These are phyloP conservation scores for Casuarina cunninghamiana DNA, from an alignment of 306 rosid species.

Conservation along the genomic window DNA sequence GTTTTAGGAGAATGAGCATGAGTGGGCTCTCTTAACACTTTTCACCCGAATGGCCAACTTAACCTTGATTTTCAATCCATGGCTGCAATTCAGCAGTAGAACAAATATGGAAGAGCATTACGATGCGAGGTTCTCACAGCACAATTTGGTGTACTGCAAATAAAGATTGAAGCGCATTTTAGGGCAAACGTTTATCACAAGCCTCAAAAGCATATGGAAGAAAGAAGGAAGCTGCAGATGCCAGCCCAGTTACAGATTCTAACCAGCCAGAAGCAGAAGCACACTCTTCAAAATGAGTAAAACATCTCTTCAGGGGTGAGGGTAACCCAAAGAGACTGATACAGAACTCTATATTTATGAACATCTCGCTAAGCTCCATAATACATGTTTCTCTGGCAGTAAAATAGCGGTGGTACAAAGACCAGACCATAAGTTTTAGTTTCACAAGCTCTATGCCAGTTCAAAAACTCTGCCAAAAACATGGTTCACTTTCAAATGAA, in stretches of 20 bases:
- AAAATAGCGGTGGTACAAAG: not conserved
- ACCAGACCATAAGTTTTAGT: not conserved
- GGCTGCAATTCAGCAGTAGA: too few species aligned
- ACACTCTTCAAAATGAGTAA: not conserved
- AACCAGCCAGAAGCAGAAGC: not conserved
- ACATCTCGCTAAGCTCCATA: not conserved
- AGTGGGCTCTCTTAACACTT: too few species aligned
- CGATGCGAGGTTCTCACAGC: too few species aligned
- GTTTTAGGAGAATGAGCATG: too few species aligned
- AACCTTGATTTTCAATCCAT: too few species aligned
- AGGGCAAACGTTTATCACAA: too few species aligned
- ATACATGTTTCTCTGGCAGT: not conserved
- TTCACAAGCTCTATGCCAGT: not conserved
- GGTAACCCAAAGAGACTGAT: not conserved
- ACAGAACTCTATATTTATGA: too few species aligned
- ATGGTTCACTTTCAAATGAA: not conserved
- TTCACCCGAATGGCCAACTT: too few species aligned
- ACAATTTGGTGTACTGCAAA: too few species aligned
- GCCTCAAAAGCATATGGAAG: not conserved
- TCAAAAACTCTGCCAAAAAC: not conserved
- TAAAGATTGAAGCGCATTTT: too few species aligned
- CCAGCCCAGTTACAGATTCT: not conserved
- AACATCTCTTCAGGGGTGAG: not conserved
- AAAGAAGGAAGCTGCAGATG: not conserved
- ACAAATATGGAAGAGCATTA: too few species aligned